Base-by-base conservation (phyloP, 805 yeast genomes). In the Nakazawaea molendinolei region DNA sequence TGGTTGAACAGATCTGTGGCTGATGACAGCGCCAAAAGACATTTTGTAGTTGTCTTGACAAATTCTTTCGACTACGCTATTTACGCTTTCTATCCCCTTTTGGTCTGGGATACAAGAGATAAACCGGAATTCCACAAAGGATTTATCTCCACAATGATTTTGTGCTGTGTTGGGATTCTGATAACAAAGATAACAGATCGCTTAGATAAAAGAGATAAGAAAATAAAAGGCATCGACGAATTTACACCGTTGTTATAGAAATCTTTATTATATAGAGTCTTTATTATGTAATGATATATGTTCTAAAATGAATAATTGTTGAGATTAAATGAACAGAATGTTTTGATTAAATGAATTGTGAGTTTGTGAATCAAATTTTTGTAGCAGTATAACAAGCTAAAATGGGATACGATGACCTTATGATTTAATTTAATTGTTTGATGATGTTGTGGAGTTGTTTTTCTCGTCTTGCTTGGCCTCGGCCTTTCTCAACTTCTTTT, bases 41-140 rank as follows among this genome's bases (percentile, higher is more conserved):
- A 41, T 18, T 62, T 63, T 36, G 52, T 61, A n/a, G 59, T 62
- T 15, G 65, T 63, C 5, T 41, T 48, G 21, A 63, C 68, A 8
- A 63, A 63, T 38, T 55, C 57, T 5, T 47, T 60, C 42, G 67
- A 67, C 3, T 63, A 62, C 42, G 61, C 60, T 14, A 59, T 64
- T 0, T 54, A 55, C 7, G 64, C 66, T 3, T 60, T 58, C 53
- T 61, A 61, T 5, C 65, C 67, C 1, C 56, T 63, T 26, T 49
- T 61, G 29, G 65, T 59, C 3, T 63, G 67, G 69, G 55, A 61
- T 39, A 56, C 66, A 5, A 45, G 45, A 17, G 54, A 55, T 31
- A 43, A 50, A 35, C 69, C 69, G 1, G 34, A 35, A 19, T 63
- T 58, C 40, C 45, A 38, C 30, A 45, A 53, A 35, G 67, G 69